These are phyloP conservation scores for Knoxdaviesia capensis DNA, from an alignment of 2,329 filamentous ascomycete genomes.

Conservation along the genomic window DNA sequence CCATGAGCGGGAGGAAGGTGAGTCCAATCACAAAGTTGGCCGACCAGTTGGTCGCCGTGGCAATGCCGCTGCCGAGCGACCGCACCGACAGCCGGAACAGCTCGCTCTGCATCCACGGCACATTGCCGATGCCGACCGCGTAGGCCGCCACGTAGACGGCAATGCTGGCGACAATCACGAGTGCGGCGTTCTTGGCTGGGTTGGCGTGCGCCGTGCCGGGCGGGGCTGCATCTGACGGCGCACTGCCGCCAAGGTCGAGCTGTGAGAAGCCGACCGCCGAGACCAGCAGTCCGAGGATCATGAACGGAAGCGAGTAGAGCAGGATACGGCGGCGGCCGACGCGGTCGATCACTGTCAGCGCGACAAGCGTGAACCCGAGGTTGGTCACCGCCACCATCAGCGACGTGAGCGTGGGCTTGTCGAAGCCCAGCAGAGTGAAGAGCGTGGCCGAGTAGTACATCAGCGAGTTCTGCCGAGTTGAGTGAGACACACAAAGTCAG, in stretches of 20 bases:
- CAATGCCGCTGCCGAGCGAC: slow-evolving; percentile 48
- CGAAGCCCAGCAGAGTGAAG: slow-evolving; percentile 58
- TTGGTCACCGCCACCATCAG: slow-evolving; percentile 69
- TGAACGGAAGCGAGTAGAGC: slow-evolving; percentile 66
- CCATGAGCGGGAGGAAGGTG: slow-evolving; percentile 79
- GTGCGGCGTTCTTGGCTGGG: slow-evolving; percentile 15
- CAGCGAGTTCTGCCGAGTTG: slow-evolving; percentile 44
- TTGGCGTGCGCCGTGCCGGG: slow-evolving; percentile 5
- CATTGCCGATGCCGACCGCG: slow-evolving; percentile 72
- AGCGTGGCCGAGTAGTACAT: slow-evolving; percentile 87
- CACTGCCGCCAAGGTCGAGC: slow-evolving; percentile 23
- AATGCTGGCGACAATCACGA: slow-evolving; percentile 51
- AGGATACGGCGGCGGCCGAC: slow-evolving; percentile 65
- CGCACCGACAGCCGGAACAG: slow-evolving; percentile 64
- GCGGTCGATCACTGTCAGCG: slow-evolving; percentile 57
- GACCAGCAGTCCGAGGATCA: slow-evolving; percentile 51
- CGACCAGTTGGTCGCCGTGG: slow-evolving; percentile 71
- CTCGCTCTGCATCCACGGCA: slow-evolving; percentile 93
- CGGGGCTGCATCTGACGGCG: slow-evolving; percentile 5
- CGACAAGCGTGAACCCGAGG: slow-evolving; percentile 57
- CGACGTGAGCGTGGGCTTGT: slow-evolving; percentile 59
- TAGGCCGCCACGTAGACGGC: slow-evolving; percentile 73
- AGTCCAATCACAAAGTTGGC: slow-evolving; percentile 73
- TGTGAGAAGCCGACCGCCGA: slow-evolving; percentile 55
- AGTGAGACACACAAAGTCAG: neutral